These are phyloP conservation scores for Colletotrichum lentis DNA, from an alignment of 2,329 filamentous ascomycete genomes.

Conservation along the genomic window DNA sequence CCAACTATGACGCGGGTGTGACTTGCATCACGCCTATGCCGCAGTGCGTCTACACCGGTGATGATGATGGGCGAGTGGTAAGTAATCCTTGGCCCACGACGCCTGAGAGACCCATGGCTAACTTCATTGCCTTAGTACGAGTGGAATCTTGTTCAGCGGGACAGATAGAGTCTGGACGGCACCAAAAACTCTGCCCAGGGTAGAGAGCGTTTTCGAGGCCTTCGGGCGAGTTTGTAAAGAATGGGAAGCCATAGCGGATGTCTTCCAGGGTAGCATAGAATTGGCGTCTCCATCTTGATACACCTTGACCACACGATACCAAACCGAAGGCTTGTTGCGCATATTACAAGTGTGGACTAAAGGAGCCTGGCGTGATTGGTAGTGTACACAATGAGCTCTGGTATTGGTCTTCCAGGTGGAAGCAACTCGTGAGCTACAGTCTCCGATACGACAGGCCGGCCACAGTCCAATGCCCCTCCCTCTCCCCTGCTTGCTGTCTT, in stretches of 20 bases:
- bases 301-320: neutral
- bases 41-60: slow-evolving; percentile 87
- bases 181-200: neutral
- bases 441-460: slow-evolving; percentile 14
- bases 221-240: slow-evolving; percentile 33
- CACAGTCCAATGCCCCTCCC: neutral
- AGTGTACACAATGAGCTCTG: slow-evolving; percentile 30
- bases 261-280: slow-evolving; percentile 30
- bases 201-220: neutral
- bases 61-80: slow-evolving; percentile 91
- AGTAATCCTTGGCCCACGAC: slow-evolving; percentile 39
- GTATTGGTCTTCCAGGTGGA: neutral
- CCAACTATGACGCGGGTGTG: slow-evolving; percentile 72
- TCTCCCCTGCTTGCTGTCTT: slow-evolving; percentile 25
- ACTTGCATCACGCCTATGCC: slow-evolving; percentile 87
- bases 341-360: slow-evolving; percentile 16
- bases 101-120: neutral
- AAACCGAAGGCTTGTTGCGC: slow-evolving; percentile 6
- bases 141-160: slow-evolving; percentile 67
- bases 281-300: slow-evolving; percentile 25
- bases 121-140: slow-evolving; percentile 59
- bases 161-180: slow-evolving; percentile 57
- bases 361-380: slow-evolving; percentile 21
- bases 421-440: neutral
- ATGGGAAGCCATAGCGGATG: slow-evolving; percentile 37